A percentile compares a stretch with the other conserved stretches of the same genome.
Conservation (phyloP, 306 rosid genomes). For the Glycine tomentella region DNA sequence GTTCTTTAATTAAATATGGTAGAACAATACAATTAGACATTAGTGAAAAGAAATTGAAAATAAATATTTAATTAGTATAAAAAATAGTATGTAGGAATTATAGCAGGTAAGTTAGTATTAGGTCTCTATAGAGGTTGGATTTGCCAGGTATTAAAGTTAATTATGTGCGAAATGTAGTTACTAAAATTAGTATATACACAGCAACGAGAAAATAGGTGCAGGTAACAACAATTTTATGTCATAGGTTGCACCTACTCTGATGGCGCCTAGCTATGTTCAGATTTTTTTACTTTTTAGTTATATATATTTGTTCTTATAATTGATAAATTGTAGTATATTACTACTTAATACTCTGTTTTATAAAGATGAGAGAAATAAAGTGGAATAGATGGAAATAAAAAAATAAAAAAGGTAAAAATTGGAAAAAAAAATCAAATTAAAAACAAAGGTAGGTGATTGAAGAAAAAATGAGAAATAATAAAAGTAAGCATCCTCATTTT, state of each 20-base stretch:
- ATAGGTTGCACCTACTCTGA: background rate
- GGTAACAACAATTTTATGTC: background rate
- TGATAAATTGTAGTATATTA: too few relatives aligned
- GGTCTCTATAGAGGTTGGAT: conserved; percentile 26
- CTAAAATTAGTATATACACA: background rate
- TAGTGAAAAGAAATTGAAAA: background rate
- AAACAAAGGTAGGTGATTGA: too few relatives aligned
- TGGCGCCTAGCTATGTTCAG: background rate
- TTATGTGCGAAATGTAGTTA: conserved; percentile 1
- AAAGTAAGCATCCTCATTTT: too few relatives aligned
- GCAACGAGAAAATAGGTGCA: background rate
- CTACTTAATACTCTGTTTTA: too few relatives aligned
- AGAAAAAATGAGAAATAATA: too few relatives aligned
- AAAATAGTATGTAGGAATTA: conserved; percentile 25
- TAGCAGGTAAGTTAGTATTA: conserved; percentile 27
- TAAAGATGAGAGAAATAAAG: too few relatives aligned
- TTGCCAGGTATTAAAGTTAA: conserved; percentile 1
- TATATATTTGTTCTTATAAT: too few relatives aligned
- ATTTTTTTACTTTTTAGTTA: too few relatives aligned
- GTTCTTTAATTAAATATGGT: background rate
- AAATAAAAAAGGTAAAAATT: too few relatives aligned
- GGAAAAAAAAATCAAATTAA: too few relatives aligned
- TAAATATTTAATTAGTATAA: background rate
- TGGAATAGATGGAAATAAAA: too few relatives aligned
- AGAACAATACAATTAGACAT: background rate